These are phyloP conservation scores for Fraxinus angustifolia DNA, from an alignment of 305 asterid genomes.

Conservation along the genomic window DNA sequence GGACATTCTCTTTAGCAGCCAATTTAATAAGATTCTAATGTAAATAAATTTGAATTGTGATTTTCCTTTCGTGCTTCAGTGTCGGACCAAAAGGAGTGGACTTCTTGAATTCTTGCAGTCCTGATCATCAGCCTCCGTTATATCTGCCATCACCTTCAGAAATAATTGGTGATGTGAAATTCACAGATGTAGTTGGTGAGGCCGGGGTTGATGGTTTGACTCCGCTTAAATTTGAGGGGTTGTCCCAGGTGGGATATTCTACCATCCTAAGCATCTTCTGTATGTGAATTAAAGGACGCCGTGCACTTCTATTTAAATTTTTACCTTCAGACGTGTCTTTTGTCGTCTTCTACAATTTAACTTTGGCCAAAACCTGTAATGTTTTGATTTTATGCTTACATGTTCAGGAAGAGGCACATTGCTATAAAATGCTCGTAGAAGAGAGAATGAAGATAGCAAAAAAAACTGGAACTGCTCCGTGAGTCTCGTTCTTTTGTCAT, in stretches of 20 bases:
- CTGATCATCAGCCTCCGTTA: conserved; percentile 86
- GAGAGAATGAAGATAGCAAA: conserved; percentile 84
- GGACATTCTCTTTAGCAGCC: conserved; percentile 15
- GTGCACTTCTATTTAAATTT: background rate
- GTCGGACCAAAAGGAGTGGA: conserved; percentile 69
- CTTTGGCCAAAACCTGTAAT: conserved; percentile 5
- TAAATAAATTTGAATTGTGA: conserved; percentile 21
- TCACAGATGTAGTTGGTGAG: conserved; percentile 38
- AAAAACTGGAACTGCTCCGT: conserved; percentile 85
- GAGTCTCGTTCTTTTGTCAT: conserved; percentile 24
- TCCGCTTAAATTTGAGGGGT: conserved; percentile 39
- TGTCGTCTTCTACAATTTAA: conserved; percentile 4
- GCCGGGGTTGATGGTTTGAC: conserved; percentile 33
- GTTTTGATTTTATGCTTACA: conserved; percentile 24
- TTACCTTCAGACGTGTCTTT: conserved; percentile 12
- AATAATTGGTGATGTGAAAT: conserved; percentile 43
- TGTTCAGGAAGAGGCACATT: conserved; percentile 65
- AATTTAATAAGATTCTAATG: background rate
- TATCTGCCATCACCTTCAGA: conserved; percentile 60
- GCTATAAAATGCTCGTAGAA: conserved; percentile 67
- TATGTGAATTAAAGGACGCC: background rate
- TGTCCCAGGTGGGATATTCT: conserved; percentile 48
- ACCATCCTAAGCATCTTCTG: conserved; percentile 4
- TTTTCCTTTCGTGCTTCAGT: conserved; percentile 42
- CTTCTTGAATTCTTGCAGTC: conserved; percentile 75